Base-by-base conservation (phyloP, 306 rosid genomes). In the Bauhinia variegata region DNA sequence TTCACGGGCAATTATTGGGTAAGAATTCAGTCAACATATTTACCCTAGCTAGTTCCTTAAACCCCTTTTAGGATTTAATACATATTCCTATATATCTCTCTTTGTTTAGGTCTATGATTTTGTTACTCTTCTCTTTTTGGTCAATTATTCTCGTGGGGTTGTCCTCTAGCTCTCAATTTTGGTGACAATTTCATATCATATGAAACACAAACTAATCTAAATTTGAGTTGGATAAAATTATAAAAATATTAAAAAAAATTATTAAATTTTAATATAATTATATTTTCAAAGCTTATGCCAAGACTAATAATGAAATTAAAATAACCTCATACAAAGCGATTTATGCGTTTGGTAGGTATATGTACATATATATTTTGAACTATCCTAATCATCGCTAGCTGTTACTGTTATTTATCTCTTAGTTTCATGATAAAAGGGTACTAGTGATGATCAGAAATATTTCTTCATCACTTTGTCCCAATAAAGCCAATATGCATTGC, bases 161-260 rank as follows among this genome's bases (percentile, higher is more conserved):
- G 74, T 79, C 74, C 46, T 79, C 49, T 75, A 58, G 70, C 12
- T 58, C 70, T 58, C 70, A 71, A n/a, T n/a, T n/a, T n/a, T n/a
- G n/a, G n/a, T n/a, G n/a, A n/a, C n/a, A n/a, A n/a, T n/a, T n/a
- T n/a, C n/a, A n/a, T n/a, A n/a, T n/a, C n/a, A n/a, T n/a, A n/a
- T n/a, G n/a, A n/a, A n/a, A n/a, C n/a, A n/a, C n/a, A n/a, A n/a
- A n/a, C n/a, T n/a, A n/a, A n/a, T n/a, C n/a, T n/a, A n/a, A n/a
- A n/a, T n/a, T n/a, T n/a, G n/a, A n/a, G n/a, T n/a, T n/a, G n/a
- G n/a, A n/a, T n/a, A n/a, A n/a, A n/a, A n/a, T n/a, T n/a, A n/a
- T n/a, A n/a, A n/a, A n/a, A n/a, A n/a, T n/a, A n/a, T n/a, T n/a
- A n/a, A n/a, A n/a, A n/a, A n/a, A n/a, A n/a, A n/a, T n/a, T n/a